Evolutionary conservation across 2,329 filamentous ascomycete species (phyloP).

Genomic region (Ceratocystis destructans): DNA sequence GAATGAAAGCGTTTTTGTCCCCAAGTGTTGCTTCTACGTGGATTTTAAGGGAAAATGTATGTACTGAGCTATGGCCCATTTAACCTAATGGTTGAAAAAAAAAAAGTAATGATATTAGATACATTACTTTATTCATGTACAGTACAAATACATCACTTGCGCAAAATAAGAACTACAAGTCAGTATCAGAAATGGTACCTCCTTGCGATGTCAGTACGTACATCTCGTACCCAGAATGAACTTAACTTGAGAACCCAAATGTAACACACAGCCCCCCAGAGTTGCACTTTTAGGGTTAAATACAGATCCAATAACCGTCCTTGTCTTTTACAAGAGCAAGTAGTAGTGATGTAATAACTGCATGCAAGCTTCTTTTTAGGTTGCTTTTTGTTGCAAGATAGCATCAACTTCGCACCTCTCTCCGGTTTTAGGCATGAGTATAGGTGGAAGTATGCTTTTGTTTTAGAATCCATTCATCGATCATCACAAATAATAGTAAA

Average conservation of each 20-base stretch:
- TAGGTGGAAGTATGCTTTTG: not conserved
- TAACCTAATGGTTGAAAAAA: not conserved
- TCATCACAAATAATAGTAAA: constrained; percentile 16
- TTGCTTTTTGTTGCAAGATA: not conserved
- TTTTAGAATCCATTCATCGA: constrained; percentile 9
- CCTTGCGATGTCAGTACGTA: too few relatives aligned
- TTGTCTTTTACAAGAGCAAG: not conserved
- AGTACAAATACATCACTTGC: not conserved
- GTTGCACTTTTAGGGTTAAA: too few relatives aligned
- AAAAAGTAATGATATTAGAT: not conserved
- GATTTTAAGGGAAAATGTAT: not conserved
- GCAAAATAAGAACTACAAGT: not conserved
- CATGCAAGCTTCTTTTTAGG: not conserved
- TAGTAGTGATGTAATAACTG: not conserved
- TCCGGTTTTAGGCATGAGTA: not conserved
- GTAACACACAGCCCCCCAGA: not conserved
- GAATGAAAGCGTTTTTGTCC: not conserved
- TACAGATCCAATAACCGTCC: too few relatives aligned
- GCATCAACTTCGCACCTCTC: not conserved
- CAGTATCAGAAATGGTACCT: not conserved
- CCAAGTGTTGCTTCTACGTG: not conserved
- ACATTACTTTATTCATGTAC: not conserved
- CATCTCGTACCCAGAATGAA: too few relatives aligned
- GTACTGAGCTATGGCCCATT: not conserved
- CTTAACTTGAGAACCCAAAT: not conserved